Evolutionary conservation across 31 red algal genomes (phyloP), one percentile per base, ranked within the genome.

Genomic region (Odonthalia washingtoniensis): DNA sequence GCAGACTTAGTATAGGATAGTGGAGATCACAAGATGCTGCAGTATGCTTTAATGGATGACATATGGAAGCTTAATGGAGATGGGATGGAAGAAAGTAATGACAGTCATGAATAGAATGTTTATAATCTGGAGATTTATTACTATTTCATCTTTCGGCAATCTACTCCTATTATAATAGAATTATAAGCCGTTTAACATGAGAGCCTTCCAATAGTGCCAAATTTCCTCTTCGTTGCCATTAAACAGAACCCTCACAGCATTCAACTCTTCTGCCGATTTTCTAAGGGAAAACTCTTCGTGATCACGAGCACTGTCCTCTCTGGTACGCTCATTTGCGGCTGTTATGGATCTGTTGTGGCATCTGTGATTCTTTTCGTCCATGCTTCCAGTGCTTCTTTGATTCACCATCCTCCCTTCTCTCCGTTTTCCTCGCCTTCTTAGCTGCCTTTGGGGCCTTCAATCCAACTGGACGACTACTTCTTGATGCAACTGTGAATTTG

Each of bases 311-410:
- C 5, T 28, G 24, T 78, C 33, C 21, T 34, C 24, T 45, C 21
- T 45, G 4, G 75, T 43, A 40, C 44, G 1, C 28, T 39, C 35
- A n/a, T 78, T 4, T 4, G 44, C 14, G 1, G 75, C 38, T 49
- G 43, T 43, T 2, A 78, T 46, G 3, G 75, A 53, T 1, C 40
- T 31, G 24, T 78, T 30, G 21, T 78, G 42, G 38, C 38, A 3
- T 44, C 75, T 4, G 75, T 43, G 52, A 78, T 46, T 2, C 75
- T 30, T 6, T 49, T 53, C 27, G 75, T 78, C 75, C 75, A 78
- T 3, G 2, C 40, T 49, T 53, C 44, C 2, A 78, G 3, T 12
- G 36, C 75, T 2, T 39, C 40, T 45, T 78, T 40, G 5, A 78
- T 40, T 16, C 3, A n/a, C 40, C 4, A 14, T 3, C 52, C 24